Conservation (phyloP, 2,329 filamentous ascomycete genomes). For the Trichoderma semiorbis region DNA sequence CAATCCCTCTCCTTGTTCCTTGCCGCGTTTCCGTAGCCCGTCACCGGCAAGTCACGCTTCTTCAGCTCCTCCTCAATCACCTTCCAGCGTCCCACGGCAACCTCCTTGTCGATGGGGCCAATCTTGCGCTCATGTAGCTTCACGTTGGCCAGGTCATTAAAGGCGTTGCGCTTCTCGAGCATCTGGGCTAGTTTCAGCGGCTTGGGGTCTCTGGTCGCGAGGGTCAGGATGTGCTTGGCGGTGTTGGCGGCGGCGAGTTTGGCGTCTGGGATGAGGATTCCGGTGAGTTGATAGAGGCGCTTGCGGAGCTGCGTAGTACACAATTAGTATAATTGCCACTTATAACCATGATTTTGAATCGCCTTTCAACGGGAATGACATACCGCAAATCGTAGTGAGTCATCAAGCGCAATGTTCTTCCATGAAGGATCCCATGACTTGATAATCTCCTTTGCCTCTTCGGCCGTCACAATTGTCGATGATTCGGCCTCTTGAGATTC, state of each 20-base stretch:
- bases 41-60: slow-evolving; percentile 58
- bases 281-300: slow-evolving; percentile 76
- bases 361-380: slow-evolving; percentile 30
- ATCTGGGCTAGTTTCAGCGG: slow-evolving; percentile 61
- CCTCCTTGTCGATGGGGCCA: slow-evolving; percentile 69
- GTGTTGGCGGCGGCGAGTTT: slow-evolving; percentile 56
- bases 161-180: slow-evolving; percentile 45
- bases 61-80: slow-evolving; percentile 68
- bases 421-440: slow-evolving; percentile 53
- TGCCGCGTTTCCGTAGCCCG: slow-evolving; percentile 40
- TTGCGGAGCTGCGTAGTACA: slow-evolving; percentile 66
- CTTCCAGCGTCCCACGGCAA: slow-evolving; percentile 72
- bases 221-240: slow-evolving; percentile 51
- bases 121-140: slow-evolving; percentile 61
- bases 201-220: slow-evolving; percentile 53
- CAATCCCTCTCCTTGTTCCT: slow-evolving; percentile 44
- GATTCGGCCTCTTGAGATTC: slow-evolving; percentile 27
- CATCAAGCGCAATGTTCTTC: slow-evolving; percentile 54
- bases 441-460: slow-evolving; percentile 42
- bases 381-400: slow-evolving; percentile 72
- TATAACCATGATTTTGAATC: neutral
- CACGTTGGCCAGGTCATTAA: slow-evolving; percentile 64
- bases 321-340: neutral
- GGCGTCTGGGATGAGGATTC: slow-evolving; percentile 69
- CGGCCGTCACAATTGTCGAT: slow-evolving; percentile 28